Conservation (phyloP, 495 filamentous ascomycete genomes). For the Aspergillus leporis region DNA sequence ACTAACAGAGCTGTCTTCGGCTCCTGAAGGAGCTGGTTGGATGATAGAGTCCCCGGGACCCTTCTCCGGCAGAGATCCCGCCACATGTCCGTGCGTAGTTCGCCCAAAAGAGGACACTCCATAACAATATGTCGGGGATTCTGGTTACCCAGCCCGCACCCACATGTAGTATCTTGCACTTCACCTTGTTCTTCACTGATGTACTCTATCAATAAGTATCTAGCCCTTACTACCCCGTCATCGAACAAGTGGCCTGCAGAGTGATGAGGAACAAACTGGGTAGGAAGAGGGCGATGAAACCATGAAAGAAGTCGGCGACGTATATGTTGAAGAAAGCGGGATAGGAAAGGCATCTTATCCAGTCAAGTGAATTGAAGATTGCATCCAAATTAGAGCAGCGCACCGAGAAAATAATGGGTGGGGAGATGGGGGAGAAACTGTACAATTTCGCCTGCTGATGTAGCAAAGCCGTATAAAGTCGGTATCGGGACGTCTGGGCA, state of each 20-base stretch:
- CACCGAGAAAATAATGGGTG: neutral
- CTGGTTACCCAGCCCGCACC: too few species aligned
- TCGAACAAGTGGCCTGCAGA: neutral
- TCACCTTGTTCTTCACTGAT: constrained; percentile 25
- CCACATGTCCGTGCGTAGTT: too few species aligned
- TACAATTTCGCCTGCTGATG: constrained; percentile 29
- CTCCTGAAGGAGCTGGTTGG: too few species aligned
- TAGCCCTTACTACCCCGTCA: constrained; percentile 2
- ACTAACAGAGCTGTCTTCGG: too few species aligned
- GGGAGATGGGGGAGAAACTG: too few species aligned
- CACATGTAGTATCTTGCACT: too few species aligned
- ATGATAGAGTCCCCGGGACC: too few species aligned
- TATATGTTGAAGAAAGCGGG: constrained; percentile 23
- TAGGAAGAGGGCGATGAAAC: constrained; percentile 2
- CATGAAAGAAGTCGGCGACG: constrained; percentile 22
- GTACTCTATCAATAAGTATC: constrained; percentile 39
- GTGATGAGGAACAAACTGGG: constrained; percentile 10
- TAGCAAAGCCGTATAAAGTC: constrained; percentile 34
- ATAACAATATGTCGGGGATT: too few species aligned
- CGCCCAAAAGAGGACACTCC: too few species aligned
- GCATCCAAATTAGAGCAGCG: neutral
- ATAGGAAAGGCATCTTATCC: constrained; percentile 24
- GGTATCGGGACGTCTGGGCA: constrained; percentile 38
- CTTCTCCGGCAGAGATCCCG: too few species aligned
- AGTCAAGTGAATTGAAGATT: constrained; percentile 29